These are phyloP conservation scores for Xylaria curta DNA, from an alignment of 495 filamentous ascomycete genomes.

Conservation along the genomic window DNA sequence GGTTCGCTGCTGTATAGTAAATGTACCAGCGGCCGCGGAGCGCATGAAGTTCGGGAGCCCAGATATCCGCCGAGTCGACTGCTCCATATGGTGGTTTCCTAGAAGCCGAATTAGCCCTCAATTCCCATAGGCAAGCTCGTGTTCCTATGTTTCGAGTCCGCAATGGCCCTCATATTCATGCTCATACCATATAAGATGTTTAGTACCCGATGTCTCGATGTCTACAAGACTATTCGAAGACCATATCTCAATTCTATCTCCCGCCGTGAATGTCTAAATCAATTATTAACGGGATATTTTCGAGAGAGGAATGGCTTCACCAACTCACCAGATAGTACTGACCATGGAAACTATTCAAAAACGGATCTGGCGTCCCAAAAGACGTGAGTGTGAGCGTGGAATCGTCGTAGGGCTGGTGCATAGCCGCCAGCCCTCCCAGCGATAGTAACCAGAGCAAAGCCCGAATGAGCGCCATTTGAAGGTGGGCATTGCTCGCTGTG, in stretches of 20 bases:
- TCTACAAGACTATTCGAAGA: constrained; percentile 37
- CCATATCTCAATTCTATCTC: constrained; percentile 44
- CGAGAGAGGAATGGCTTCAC: neutral
- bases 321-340: constrained; percentile 39
- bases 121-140: neutral
- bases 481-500: constrained; percentile 5
- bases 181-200: constrained; percentile 41
- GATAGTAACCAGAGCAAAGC: constrained; percentile 19
- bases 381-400: constrained; percentile 40
- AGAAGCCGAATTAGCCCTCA: neutral
- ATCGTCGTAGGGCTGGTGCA: constrained; percentile 36
- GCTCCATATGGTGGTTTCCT: constrained; percentile 41
- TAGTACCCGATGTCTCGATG: constrained; percentile 36
- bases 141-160: neutral
- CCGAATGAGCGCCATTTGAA: constrained; percentile 16
- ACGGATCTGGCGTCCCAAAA: constrained; percentile 40
- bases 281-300: neutral
- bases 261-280: constrained; percentile 39
- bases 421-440: neutral
- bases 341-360: constrained; percentile 34
- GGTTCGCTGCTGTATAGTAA: constrained; percentile 40
- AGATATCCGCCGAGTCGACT: constrained; percentile 41
- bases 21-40: constrained; percentile 43
- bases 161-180: too few relatives aligned
- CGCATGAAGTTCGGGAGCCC: constrained; percentile 43